phyloP scores from a whole-genome alignment of 257 asterid genomes.

The Przewalskia tangutica region DNA sequence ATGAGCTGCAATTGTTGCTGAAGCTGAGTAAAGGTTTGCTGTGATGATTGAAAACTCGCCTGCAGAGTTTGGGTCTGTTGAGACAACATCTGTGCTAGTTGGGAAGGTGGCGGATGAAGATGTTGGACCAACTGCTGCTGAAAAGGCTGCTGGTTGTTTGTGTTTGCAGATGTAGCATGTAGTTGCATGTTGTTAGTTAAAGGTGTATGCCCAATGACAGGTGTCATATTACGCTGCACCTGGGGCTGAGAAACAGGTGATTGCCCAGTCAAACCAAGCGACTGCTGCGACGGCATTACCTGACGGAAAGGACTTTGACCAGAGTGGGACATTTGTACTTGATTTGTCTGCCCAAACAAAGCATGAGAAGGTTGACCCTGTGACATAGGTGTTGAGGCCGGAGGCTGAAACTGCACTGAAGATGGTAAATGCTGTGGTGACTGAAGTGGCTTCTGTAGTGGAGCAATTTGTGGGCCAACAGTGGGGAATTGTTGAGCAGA shows the following conservation, averaged over 20 bases:
- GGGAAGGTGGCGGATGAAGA: constrained; percentile 56
- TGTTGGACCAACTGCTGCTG: constrained; percentile 35
- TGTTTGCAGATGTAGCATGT: constrained; percentile 4
- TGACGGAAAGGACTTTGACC: constrained; percentile 40
- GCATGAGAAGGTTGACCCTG: constrained; percentile 41
- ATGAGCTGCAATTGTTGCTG: constrained; percentile 84
- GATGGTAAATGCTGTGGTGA: constrained; percentile 42
- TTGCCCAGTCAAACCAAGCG: constrained; percentile 36
- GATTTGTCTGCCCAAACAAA: constrained; percentile 41
- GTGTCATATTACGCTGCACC: constrained; percentile 34
- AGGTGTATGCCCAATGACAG: constrained; percentile 39
- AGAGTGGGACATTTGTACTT: constrained; percentile 29
- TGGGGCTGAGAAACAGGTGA: constrained; percentile 42
- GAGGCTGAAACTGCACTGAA: constrained; percentile 37
- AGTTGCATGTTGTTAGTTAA: constrained; percentile 12
- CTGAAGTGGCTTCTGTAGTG: constrained; percentile 48
- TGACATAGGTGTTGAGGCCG: constrained; percentile 29
- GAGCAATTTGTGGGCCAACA: constrained; percentile 35
- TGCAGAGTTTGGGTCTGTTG: constrained; percentile 89
- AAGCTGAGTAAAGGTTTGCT: constrained; percentile 74
- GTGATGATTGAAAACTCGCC: constrained; percentile 88
- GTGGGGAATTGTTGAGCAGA: constrained; percentile 11
- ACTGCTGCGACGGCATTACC: constrained; percentile 38
- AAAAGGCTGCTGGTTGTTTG: constrained; percentile 35
- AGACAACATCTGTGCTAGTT: constrained; percentile 80